These are phyloP conservation scores for Pholiota microspora DNA, from an alignment of 768 basidiomycete species.

Conservation along the genomic window DNA sequence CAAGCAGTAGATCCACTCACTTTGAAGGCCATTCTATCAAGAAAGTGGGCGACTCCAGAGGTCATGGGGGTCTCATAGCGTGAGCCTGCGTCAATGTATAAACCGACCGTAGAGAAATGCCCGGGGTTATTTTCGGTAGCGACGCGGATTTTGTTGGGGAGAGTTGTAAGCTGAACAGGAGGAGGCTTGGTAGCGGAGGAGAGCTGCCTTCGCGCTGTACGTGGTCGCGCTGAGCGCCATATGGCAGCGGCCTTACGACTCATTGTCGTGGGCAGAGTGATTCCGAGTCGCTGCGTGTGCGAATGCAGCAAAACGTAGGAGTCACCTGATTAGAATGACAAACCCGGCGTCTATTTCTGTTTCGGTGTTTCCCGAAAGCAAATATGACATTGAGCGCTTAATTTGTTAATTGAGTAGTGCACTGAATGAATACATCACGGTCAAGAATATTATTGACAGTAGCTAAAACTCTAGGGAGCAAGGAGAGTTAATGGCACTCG, in stretches of 20 bases:
- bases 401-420: too few species aligned
- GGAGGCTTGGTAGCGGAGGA: slow-evolving; percentile 26
- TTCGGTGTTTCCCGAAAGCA: background rate
- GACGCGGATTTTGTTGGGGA: slow-evolving; percentile 89
- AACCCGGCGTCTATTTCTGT: background rate
- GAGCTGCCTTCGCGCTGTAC: slow-evolving; percentile 11
- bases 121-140: slow-evolving; percentile 90
- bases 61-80: slow-evolving; percentile 77
- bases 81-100: slow-evolving; percentile 92
- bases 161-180: slow-evolving; percentile 68
- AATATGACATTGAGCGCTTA: background rate
- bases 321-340: background rate
- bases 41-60: slow-evolving; percentile 85
- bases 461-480: too few species aligned
- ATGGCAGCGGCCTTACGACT: slow-evolving; percentile 36
- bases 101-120: slow-evolving; percentile 91
- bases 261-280: slow-evolving; percentile 27
- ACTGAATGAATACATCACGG: too few species aligned
- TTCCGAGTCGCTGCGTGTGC: background rate
- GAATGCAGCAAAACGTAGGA: background rate
- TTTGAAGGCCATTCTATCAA: slow-evolving; percentile 97
- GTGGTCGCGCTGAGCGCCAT: slow-evolving; percentile 27
- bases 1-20: slow-evolving; percentile 36
- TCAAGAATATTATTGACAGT: too few species aligned
- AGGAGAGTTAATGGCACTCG: too few species aligned